phyloP scores from a whole-genome alignment of 768 basidiomycete genomes.

The Tubosaeta sp. region DNA sequence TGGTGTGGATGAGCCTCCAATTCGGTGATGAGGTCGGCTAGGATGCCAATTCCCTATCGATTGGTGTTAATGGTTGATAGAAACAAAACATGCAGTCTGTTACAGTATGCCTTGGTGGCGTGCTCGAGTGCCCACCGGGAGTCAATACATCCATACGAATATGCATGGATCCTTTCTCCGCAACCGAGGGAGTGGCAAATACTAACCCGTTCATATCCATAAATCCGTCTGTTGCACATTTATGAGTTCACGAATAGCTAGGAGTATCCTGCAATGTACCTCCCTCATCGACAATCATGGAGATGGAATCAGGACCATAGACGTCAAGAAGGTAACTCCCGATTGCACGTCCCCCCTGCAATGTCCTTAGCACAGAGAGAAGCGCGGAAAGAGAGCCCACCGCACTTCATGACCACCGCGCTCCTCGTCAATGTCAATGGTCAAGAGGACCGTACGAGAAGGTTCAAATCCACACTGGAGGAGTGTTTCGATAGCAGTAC shows the following conservation, averaged over 20 bases:
- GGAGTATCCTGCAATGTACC: conserved; percentile 24
- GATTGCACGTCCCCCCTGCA: conserved; percentile 41
- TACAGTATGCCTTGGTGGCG: conserved; percentile 27
- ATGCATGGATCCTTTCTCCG: not conserved
- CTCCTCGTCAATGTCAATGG: conserved; percentile 45
- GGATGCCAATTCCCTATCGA: conserved; percentile 43
- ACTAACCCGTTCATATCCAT: not conserved
- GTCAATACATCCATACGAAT: conserved; percentile 25
- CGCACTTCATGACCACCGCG: conserved; percentile 36
- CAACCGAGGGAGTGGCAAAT: not conserved
- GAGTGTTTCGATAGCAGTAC: conserved; percentile 25
- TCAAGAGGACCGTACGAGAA: conserved; percentile 30
- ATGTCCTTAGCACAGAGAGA: not conserved
- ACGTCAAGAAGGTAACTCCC: conserved; percentile 32
- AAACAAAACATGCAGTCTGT: not conserved
- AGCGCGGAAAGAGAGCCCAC: not conserved
- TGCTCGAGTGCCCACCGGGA: conserved; percentile 54
- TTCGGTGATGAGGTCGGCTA: conserved; percentile 15
- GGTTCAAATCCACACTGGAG: conserved; percentile 28
- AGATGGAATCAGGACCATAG: conserved; percentile 46
- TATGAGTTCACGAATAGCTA: not conserved
- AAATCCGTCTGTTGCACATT: conserved; percentile 14
- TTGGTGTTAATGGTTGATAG: not conserved
- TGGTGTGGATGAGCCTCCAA: not conserved
- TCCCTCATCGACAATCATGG: conserved; percentile 58